A percentile compares a stretch with the other conserved stretches of the same genome.
phyloP scores from a whole-genome alignment of 2,329 filamentous ascomycete genomes.

The Trichoderma atrobrunneum region DNA sequence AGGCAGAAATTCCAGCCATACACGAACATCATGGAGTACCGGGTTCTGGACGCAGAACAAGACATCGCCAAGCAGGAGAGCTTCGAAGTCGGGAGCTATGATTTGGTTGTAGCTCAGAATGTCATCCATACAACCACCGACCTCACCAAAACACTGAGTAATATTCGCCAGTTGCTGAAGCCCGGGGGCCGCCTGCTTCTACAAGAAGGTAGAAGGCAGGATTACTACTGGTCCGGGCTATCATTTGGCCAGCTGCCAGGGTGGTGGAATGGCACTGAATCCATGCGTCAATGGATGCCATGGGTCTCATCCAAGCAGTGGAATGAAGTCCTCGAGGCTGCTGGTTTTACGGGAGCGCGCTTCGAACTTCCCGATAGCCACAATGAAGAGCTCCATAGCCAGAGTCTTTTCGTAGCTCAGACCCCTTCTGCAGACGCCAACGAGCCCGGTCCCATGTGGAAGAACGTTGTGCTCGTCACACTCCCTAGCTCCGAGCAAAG shows the following conservation, averaged over 20 bases:
- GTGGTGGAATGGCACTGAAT: conserved; percentile 20
- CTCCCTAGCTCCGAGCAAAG: neutral
- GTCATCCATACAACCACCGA: conserved; percentile 30
- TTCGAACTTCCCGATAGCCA: conserved; percentile 6
- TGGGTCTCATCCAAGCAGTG: conserved; percentile 17
- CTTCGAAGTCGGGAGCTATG: conserved; percentile 20
- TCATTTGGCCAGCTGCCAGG: conserved; percentile 20
- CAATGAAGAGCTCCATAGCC: neutral
- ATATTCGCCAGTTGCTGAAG: conserved; percentile 26
- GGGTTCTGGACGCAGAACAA: conserved; percentile 26
- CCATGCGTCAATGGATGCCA: conserved; percentile 18
- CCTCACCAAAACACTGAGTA: conserved; percentile 25
- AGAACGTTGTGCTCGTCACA: neutral
- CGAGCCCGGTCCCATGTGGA: neutral
- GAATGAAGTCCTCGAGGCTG: conserved; percentile 8
- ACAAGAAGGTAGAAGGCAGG: conserved; percentile 10
- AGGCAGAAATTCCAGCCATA: conserved; percentile 31
- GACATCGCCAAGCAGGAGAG: conserved; percentile 15
- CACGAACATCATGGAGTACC: conserved; percentile 26
- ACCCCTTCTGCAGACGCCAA: neutral
- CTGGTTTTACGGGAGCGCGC: conserved; percentile 17
- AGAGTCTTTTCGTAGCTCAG: neutral
- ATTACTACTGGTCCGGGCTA: conserved; percentile 16
- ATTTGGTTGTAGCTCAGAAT: conserved; percentile 26
- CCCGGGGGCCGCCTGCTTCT: conserved; percentile 29